Evolutionary conservation across 2,329 filamentous ascomycete species (phyloP).

Genomic region (Talaromyces sp.): DNA sequence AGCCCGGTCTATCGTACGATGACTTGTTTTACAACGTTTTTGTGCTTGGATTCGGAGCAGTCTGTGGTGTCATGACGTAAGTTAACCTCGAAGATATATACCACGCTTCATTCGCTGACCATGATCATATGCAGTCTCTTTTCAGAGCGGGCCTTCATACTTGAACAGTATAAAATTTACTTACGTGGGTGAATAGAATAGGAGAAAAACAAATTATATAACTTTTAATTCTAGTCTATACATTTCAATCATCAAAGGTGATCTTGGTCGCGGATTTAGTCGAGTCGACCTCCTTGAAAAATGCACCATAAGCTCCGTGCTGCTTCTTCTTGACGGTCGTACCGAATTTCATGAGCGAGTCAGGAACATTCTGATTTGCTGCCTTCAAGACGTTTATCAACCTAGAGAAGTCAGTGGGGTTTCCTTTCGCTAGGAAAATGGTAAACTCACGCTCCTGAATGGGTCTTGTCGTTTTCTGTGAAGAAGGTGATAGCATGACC

Average conservation of each 20-base stretch:
- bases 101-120: constrained; percentile 12
- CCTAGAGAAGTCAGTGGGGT: constrained; percentile 39
- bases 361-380: constrained; percentile 86
- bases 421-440: background rate
- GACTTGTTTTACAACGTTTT: constrained; percentile 33
- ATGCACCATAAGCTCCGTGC: constrained; percentile 90
- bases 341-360: constrained; percentile 88
- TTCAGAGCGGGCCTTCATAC: constrained; percentile 28
- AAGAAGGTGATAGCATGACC: constrained; percentile 90
- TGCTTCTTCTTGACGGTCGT: constrained; percentile 99
- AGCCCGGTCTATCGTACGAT: constrained; percentile 13
- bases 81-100: constrained; percentile 29
- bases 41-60: constrained; percentile 45
- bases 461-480: constrained; percentile 87
- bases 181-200: constrained; percentile 1
- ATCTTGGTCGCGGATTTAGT: constrained; percentile 86
- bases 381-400: constrained; percentile 91
- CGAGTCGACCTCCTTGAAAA: constrained; percentile 84
- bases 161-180: constrained; percentile 14
- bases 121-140: constrained; percentile 24
- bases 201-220: constrained; percentile 17
- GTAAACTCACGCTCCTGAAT: constrained; percentile 73
- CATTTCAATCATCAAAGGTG: constrained; percentile 62
- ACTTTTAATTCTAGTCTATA: background rate
- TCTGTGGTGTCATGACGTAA: constrained; percentile 56